A percentile compares a stretch with the other conserved stretches of the same genome.
These are phyloP conservation scores for Russula compacta DNA, from an alignment of 768 basidiomycete genomes.

Conservation along the genomic window DNA sequence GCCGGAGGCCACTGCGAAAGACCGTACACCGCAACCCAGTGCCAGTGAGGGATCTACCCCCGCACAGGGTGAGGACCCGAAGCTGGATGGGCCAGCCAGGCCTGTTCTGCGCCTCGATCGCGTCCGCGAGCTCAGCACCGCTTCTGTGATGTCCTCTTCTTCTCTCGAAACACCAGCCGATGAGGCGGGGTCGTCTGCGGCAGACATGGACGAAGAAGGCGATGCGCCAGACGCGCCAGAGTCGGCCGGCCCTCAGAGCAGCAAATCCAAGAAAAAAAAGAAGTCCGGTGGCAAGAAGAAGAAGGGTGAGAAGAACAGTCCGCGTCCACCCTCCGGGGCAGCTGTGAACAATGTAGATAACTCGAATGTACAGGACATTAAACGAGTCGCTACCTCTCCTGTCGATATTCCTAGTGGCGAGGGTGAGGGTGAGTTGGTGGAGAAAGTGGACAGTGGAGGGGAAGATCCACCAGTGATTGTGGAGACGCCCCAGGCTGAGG, in stretches of 20 bases:
- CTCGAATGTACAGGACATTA: conserved; percentile 5
- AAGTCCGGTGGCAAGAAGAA: not conserved
- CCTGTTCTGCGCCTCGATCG: not conserved
- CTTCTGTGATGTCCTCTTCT: conserved; percentile 1
- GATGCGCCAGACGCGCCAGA: not conserved
- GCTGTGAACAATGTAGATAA: conserved; percentile 2
- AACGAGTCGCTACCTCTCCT: not conserved
- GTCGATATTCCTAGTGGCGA: conserved; percentile 1
- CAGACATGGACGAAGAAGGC: not conserved
- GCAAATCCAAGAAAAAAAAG: not conserved
- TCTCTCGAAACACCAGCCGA: conserved; percentile 4
- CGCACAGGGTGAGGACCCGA: not conserved
- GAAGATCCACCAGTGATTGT: conserved; percentile 1
- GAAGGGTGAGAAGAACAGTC: conserved; percentile 18
- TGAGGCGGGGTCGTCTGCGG: not conserved
- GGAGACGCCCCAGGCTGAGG: not conserved
- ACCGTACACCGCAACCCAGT: not conserved
- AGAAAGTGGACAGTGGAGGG: conserved; percentile 3
- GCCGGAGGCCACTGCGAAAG: not conserved
- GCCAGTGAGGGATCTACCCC: not conserved
- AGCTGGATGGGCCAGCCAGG: not conserved
- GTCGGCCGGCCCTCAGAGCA: too few relatives aligned
- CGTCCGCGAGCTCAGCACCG: not conserved
- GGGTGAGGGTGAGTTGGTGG: conserved; percentile 10
- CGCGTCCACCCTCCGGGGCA: not conserved